Conservation (phyloP, 495 filamentous ascomycete genomes). For the Penicillium paradoxum region DNA sequence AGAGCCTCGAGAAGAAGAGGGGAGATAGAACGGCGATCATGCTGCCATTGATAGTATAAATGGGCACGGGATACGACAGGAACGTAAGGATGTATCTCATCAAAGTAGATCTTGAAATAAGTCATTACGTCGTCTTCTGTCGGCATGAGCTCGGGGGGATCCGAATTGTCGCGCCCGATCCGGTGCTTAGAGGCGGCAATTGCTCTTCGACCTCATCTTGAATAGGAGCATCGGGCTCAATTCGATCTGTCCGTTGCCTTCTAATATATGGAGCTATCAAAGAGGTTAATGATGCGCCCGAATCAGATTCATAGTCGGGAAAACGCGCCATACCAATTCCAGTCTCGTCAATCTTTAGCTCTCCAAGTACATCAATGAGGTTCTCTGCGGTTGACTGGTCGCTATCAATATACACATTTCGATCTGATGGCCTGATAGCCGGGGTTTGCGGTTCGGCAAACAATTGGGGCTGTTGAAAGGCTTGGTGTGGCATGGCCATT, state of each 20-base stretch:
- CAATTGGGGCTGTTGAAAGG: conserved; percentile 44
- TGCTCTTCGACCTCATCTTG: conserved; percentile 71
- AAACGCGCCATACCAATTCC: conserved; percentile 67
- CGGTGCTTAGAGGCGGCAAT: conserved; percentile 60
- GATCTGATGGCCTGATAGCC: conserved; percentile 40
- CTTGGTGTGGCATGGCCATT: conserved; percentile 30
- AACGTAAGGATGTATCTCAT: conserved; percentile 91
- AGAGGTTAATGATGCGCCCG: conserved; percentile 8
- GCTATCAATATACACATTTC: conserved; percentile 37
- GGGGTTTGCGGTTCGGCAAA: conserved; percentile 54
- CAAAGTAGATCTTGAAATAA: conserved; percentile 91
- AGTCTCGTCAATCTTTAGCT: conserved; percentile 79
- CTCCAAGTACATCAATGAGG: conserved; percentile 75
- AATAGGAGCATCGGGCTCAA: conserved; percentile 65
- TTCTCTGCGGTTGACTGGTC: conserved; percentile 67
- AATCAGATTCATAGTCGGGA: conserved; percentile 9
- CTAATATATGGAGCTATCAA: conserved; percentile 76
- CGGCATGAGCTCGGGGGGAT: conserved; percentile 96
- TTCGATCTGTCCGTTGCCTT: conserved; percentile 60
- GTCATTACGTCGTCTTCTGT: conserved; percentile 74
- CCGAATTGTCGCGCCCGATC: conserved; percentile 69
- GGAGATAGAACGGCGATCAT: conserved; percentile 78
- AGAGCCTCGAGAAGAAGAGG: conserved; percentile 89
- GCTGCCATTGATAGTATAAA: conserved; percentile 90
- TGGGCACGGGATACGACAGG: conserved; percentile 81